Percentiles rank a stretch among this genome's conserved stretches.
Conservation (phyloP, 805 yeast genomes). For the Candida stauntonica region DNA sequence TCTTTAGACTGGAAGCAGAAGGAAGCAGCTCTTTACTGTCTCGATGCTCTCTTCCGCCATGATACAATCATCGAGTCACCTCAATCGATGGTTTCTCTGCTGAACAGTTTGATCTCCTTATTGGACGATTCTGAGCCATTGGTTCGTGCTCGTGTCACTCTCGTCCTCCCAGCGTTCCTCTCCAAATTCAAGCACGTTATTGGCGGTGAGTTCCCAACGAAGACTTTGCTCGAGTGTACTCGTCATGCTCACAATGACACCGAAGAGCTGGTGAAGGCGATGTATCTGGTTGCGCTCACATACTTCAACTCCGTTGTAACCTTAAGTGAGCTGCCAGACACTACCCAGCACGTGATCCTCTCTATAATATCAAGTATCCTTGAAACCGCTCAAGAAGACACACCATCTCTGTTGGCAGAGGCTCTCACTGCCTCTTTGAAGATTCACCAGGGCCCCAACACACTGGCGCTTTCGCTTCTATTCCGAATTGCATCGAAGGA, state of each 20-base stretch:
- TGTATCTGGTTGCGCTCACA: conserved; percentile 47
- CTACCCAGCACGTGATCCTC: conserved; percentile 28
- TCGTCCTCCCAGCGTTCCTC: conserved; percentile 53
- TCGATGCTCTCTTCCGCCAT: conserved; percentile 38
- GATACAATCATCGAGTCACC: conserved; percentile 30
- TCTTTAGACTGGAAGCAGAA: conserved; percentile 37
- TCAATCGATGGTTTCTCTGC: conserved; percentile 14
- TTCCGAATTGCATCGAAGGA: conserved; percentile 66
- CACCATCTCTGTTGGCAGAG: conserved; percentile 70
- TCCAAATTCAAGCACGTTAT: conserved; percentile 43
- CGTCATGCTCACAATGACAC: conserved; percentile 25
- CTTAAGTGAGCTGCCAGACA: conserved; percentile 14
- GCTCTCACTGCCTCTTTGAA: conserved; percentile 55
- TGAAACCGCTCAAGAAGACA: conserved; percentile 72
- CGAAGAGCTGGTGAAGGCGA: conserved; percentile 29
- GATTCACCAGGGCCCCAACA: conserved; percentile 32
- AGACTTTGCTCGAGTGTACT: conserved; percentile 23
- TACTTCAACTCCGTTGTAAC: conserved; percentile 40
- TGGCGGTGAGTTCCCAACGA: conserved; percentile 28
- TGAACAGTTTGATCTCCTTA: conserved; percentile 11
- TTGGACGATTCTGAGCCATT: conserved; percentile 30
- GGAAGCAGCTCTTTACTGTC: conserved; percentile 50
- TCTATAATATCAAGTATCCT: conserved; percentile 32
- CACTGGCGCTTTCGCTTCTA: conserved; percentile 46
- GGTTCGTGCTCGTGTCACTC: conserved; percentile 44